Base-by-base conservation (phyloP, 2,329 filamentous ascomycete species). In the Sporothrix curviconia region DNA sequence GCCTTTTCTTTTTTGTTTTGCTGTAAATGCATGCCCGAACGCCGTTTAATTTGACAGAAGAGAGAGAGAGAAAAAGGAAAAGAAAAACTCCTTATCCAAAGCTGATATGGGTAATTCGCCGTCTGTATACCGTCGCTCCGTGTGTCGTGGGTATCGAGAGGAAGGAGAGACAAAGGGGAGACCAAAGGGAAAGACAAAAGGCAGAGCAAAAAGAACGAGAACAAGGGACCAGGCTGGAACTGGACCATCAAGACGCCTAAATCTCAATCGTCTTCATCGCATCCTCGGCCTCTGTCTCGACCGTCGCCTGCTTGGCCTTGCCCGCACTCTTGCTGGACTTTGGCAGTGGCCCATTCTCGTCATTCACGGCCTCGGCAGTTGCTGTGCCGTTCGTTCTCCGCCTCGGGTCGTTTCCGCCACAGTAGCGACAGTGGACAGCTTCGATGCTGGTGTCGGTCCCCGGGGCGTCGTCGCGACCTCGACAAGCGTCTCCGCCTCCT, bases 251-350 rank as follows among this genome's bases (percentile, higher is more conserved):
- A 30, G 9, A 43, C 25, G 2, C 11, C 66, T 71, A 84, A 64
- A 84, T 84, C 69, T 83, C 80, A 69, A 84, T 84, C 60, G 79
- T 81, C 73, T 82, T 84, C 80, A 84, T 81, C 32, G 74, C 71
- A 59, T 77, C 79, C 56, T 81, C 79, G 36, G 66, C 60, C 60
- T 54, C 57, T 47, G 28, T 51, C 3, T 47, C 55, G 12, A 34
- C 19, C 1, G 58, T 28, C 4, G 39, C 43, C 28, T 46, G 49
- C 34, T 30, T 51, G 49, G 12, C 49, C 49, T 51, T 51, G 28
- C 28, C 28, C 6, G 28, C 28, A 22, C 47, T 55, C 19, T 50
- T 54, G 25, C 12, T 54, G n/a, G 46, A 5, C 28, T 54, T 39
- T 5, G 28, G 7, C 17, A 25, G n/a, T n/a, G 19, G 11, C 7